A percentile compares a stretch with the other conserved stretches of the same genome.
These are phyloP conservation scores for Metschnikowia reukaufii DNA, from an alignment of 805 yeast species.

Conservation along the genomic window DNA sequence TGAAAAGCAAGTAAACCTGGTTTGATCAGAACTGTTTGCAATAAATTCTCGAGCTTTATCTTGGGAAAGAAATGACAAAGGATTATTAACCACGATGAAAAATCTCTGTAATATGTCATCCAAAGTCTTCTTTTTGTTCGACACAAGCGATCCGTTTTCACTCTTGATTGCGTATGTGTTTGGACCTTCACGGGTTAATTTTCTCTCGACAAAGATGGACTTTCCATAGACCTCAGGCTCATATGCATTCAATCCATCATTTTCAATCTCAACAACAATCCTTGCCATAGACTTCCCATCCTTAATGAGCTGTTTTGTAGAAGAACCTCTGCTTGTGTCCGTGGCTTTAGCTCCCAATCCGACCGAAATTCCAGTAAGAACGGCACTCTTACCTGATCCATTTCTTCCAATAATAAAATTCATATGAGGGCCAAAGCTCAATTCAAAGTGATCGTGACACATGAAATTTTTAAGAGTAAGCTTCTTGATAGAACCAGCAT, in stretches of 20 bases:
- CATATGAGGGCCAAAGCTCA: slow-evolving; percentile 73
- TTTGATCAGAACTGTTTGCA: slow-evolving; percentile 69
- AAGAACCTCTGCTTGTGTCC: slow-evolving; percentile 81
- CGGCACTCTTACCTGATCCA: slow-evolving; percentile 90
- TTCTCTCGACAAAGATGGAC: slow-evolving; percentile 68
- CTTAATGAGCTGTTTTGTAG: slow-evolving; percentile 66
- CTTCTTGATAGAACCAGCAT: slow-evolving; percentile 68
- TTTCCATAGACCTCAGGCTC: slow-evolving; percentile 66
- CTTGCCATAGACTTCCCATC: slow-evolving; percentile 73
- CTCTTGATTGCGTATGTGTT: slow-evolving; percentile 56
- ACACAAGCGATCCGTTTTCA: slow-evolving; percentile 50
- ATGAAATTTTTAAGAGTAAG: slow-evolving; percentile 73
- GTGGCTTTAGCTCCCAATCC: slow-evolving; percentile 88
- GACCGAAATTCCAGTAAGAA: slow-evolving; percentile 81
- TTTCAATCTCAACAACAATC: slow-evolving; percentile 62
- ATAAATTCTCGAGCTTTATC: slow-evolving; percentile 91
- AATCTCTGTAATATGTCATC: slow-evolving; percentile 68
- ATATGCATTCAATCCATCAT: slow-evolving; percentile 66
- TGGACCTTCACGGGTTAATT: slow-evolving; percentile 52
- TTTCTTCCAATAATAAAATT: slow-evolving; percentile 88
- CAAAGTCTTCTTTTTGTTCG: slow-evolving; percentile 62
- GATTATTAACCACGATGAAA: slow-evolving; percentile 81
- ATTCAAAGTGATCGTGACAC: slow-evolving; percentile 83
- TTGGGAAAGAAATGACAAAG: slow-evolving; percentile 89
- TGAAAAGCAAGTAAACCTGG: slow-evolving; percentile 76